Evolutionary conservation across 139 green algal genomes (phyloP), one percentile per base, ranked within the genome.

Genomic region (Ostreobium quekettii): DNA sequence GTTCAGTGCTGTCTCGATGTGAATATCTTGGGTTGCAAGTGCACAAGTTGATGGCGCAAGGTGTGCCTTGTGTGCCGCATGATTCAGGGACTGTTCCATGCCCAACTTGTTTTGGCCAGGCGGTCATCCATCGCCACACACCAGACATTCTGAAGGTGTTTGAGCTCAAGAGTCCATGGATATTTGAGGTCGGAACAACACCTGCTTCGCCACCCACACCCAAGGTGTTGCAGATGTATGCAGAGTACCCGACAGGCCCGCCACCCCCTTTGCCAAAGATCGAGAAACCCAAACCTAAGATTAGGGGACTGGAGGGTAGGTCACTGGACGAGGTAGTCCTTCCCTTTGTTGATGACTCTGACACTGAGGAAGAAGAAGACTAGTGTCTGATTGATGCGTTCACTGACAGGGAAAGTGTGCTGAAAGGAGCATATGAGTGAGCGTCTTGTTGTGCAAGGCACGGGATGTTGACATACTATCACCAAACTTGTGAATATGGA

Each of bases 261-360:
- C 61, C 61, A 4, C 61, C 61, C 11, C 22, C 38, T 35, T 7
- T 37, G 22, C 36, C 61, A 15, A 36, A 36, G 11, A n/a, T 68
- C 36, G 42, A 68, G 36, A 68, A 68, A 26, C 30, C 49, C 37
- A 26, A 57, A 38, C 35, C 61, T 19, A 68, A 68, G 26, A 68
- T 68, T 29, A 35, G 61, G 35, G 61, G 61, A 48, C 35, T 68
- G 8, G 61, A 68, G 53, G 61, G 61, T 22, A 53, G 36, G 42
- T 56, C 35, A 8, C 49, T 68, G 3, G 61, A 68, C 7, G 61
- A 68, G 42, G 61, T 68, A 28, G 31, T 68, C 19, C n/a, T 68
- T 36, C 61, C 61, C 35, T 68, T 57, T 53, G n/a, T 68, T 3
- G 61, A 68, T 29, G 61, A 68, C 31, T 68, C 61, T 3, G 61